Base-by-base conservation (phyloP, 2,329 filamentous ascomycete genomes). In the Fusarium sp. region DNA sequence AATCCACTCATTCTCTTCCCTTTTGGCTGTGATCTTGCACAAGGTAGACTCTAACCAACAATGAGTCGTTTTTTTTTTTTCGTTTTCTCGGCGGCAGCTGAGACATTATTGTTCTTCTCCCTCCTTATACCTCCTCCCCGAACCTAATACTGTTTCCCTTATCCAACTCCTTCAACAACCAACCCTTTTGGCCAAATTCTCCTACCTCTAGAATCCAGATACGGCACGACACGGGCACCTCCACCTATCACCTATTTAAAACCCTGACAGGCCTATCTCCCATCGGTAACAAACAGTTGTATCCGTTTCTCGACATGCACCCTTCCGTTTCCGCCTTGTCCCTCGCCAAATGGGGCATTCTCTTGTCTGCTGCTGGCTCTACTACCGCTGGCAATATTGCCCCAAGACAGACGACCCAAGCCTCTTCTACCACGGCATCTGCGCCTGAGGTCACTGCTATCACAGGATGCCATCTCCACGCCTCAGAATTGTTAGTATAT, bases 401-500 rank as follows among this genome's bases (percentile, higher is more conserved):
- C 14, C 68, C 74, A 19, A 66, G 72, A 55, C 27, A 29, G 27
- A 72, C 74, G 50, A 75, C 75, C n/a, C 51, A 65, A 13, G 70
- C 71, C 17, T 59, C 71, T n/a, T 61, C 72, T 11, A 58, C 68
- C 4, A 59, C 71, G 8, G 57, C 68, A 17, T 33, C 44, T 10
- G 53, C 46, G 19, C 56, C 69, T 11, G 52, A 68, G 14, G 65
- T 78, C 13, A 78, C 76, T 2, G 76, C 76, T 29, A 68, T 80
- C 13, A 76, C 77, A 1, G 70, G 67, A 38, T 80, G 78, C 51
- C 79, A 81, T 60, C 63, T 78, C 5, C 78, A 82, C 42, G 77
- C 66, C 9, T 65, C 73, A 4, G 63, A 73, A 15, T 49, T 82
- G 78, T 81, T 66, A 49, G 77, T 71, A 8, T 8, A 44, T 46